Evolutionary conservation across 345 rosid genomes (phyloP), one percentile per base, ranked within the genome.

Genomic region (Gossypium bickii): DNA sequence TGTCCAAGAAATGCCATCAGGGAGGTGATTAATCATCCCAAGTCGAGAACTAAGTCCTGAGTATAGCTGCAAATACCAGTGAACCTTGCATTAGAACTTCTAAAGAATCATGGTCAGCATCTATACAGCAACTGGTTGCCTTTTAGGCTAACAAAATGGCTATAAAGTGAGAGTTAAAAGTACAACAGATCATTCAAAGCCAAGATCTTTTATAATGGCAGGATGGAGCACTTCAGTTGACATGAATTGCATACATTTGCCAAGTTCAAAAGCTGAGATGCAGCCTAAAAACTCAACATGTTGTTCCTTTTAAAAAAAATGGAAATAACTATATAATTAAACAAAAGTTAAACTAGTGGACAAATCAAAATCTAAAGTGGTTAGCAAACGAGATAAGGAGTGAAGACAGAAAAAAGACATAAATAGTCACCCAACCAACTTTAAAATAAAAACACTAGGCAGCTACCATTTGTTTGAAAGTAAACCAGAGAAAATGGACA

Each of bases 1-100:
- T 15, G 86, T 86, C 93, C 97, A 94, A 65, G 88, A 88, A 80
- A 86, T 81, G 78, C 92, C 91, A 79, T 87, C 91, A 41, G 81
- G 82, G 72, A 80, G 79, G 57, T 82, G 79, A 74, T 86, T 89
- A 67, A 71, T 78, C 75, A 82, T 76, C 76, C 98, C 97, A 74
- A 94, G 78, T 62, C 80, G 91, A 86, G 95, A 89, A 74, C 57
- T 47, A 73, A 59, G 67, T 49, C 67, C 76, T 8, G 57, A 73
- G 58, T 43, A 41, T 34, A 62, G 22, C 76, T 73, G 66, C 67
- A 73, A 60, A 47, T 44, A 60, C 58, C 76, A 60, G 41, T 60
- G 68, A 73, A 59, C 16, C 44, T 58, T 43, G 17, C 55, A 24
- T 60, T 17, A 73, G 57, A 73, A 44, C 67, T 17, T 44, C 62